These are phyloP conservation scores for Stygiomarasmius scandens DNA, from an alignment of 1,284 basidiomycete genomes.

Conservation along the genomic window DNA sequence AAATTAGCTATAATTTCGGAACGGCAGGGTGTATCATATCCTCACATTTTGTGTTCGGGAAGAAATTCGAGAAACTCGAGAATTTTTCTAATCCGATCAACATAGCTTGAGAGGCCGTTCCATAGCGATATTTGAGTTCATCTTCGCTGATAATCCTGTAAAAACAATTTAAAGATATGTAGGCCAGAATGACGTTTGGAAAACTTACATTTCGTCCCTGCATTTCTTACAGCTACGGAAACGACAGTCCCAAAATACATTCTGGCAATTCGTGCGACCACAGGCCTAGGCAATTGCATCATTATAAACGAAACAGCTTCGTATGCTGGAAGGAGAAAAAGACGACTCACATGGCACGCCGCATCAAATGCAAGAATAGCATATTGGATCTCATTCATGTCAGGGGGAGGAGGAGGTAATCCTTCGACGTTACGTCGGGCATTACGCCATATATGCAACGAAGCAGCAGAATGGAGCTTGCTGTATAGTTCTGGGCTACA, in stretches of 20 bases:
- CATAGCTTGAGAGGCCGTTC: too few relatives aligned
- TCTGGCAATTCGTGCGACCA: neutral
- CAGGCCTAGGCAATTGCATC: neutral
- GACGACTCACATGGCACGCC: neutral
- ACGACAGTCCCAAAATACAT: constrained; percentile 5
- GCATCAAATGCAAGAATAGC: neutral
- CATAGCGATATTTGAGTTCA: too few relatives aligned
- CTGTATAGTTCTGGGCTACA: neutral
- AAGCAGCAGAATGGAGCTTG: neutral
- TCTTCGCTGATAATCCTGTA: neutral
- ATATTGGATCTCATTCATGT: constrained; percentile 5
- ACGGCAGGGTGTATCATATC: too few relatives aligned
- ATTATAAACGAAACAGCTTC: neutral
- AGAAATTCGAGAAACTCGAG: too few relatives aligned
- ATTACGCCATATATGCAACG: neutral
- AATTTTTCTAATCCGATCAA: too few relatives aligned
- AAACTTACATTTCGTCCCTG: constrained; percentile 1
- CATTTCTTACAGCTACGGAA: constrained; percentile 6
- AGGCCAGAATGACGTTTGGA: too few relatives aligned
- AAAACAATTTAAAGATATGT: neutral
- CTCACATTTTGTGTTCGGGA: too few relatives aligned
- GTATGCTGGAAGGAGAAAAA: neutral
- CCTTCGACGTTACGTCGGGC: constrained; percentile 1
- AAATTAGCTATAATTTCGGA: too few relatives aligned
- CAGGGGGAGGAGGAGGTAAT: neutral